Percentiles rank a stretch among this genome's conserved stretches.
Conservation (phyloP, 768 basidiomycete species). For the Phanerochaete carnosa region DNA sequence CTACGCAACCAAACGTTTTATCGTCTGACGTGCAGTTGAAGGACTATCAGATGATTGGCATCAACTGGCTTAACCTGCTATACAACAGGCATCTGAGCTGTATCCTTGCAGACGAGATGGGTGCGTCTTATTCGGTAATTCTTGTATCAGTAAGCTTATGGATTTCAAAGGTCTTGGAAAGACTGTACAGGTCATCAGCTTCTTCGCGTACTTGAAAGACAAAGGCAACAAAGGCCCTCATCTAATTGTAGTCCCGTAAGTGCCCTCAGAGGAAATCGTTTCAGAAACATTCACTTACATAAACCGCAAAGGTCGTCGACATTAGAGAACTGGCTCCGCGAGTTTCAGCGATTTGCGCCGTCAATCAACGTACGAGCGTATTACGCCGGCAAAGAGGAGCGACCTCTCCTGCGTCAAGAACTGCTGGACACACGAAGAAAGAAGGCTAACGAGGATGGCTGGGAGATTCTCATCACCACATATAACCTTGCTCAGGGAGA, state of each 20-base stretch:
- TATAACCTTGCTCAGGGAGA: constrained; percentile 93
- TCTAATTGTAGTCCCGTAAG: constrained; percentile 93
- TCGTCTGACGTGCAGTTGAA: constrained; percentile 74
- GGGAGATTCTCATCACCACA: constrained; percentile 95
- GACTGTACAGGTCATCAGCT: constrained; percentile 98
- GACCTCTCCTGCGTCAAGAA: constrained; percentile 67
- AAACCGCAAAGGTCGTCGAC: constrained; percentile 73
- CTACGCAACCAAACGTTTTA: constrained; percentile 68
- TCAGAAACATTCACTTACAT: not conserved
- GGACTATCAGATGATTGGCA: constrained; percentile 95
- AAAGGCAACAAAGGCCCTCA: constrained; percentile 79
- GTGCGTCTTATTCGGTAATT: constrained; percentile 42
- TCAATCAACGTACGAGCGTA: constrained; percentile 85
- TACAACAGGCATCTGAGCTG: constrained; percentile 82
- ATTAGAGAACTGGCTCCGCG: constrained; percentile 97
- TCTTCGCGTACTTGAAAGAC: constrained; percentile 87
- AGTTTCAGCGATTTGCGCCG: constrained; percentile 90
- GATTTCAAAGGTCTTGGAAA: constrained; percentile 81
- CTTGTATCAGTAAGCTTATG: not conserved
- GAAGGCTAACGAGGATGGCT: constrained; percentile 49
- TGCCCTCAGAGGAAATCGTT: constrained; percentile 21
- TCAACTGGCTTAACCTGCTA: constrained; percentile 94
- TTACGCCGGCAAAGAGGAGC: constrained; percentile 90
- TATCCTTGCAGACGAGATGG: constrained; percentile 99
- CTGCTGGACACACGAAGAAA: constrained; percentile 57